Base-by-base conservation (phyloP, 305 asterid species). In the Andrographis paniculata region DNA sequence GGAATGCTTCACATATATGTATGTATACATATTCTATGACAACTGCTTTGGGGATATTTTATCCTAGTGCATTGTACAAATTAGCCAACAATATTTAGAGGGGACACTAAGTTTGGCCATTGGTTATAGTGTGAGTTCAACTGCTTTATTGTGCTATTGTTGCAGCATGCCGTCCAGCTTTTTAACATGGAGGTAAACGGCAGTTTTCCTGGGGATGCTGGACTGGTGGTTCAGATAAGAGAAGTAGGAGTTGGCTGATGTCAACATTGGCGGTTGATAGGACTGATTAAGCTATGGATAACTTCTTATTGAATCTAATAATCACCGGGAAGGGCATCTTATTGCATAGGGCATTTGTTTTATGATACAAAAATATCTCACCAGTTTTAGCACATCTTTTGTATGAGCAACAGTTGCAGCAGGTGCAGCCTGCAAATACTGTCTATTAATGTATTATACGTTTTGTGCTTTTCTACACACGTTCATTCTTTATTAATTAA, bases 81-180 rank as follows among this genome's bases (percentile, higher is more conserved):
- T 57, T 65, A 64, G 67, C 69, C 70, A 63, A 51, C 65, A 61
- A 65, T 46, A 38, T 59, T 68, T 72, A 73, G 80, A 51, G 74
- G 86, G 74, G 56, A 45, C 52, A 63, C 67, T 80, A 75, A 69
- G 76, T 73, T 69, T 75, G 88, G 74, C 65, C 72, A 70, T 58
- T 72, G 68, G 78, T 68, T 66, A 52, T 71, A 70, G 87, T 69
- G 64, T 60, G 72, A 69, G 78, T 74, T 72, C 94, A 62, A 72
- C 84, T 70, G 73, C 62, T 73, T 67, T 54, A 70, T 80, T 76
- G 76, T 77, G 84, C 76, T 67, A 68, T 71, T 65, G 68, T 76
- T 88, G 92, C 97, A 82, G 91, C 79, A 75, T 59, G 82, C 75
- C 67, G 78, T 67, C 63, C 87, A 71, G 94, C 79, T 58, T 73